Evolutionary conservation across 1,139 yeast genomes (phyloP), one percentile per base, ranked within the genome.

Genomic region (Protomyces macrosporus): DNA sequence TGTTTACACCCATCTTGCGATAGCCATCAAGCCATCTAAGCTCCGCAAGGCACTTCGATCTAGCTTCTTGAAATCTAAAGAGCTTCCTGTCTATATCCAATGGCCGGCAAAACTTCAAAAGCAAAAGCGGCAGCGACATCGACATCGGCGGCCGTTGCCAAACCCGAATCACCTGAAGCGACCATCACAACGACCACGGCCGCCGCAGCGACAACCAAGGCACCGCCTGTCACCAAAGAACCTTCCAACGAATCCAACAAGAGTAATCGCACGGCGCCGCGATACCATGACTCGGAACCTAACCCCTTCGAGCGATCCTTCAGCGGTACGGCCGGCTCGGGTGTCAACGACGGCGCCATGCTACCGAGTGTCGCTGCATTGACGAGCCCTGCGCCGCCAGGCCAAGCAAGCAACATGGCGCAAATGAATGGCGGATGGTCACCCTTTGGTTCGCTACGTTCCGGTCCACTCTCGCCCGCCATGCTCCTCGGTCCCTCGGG

Each of bases 221-320:
- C 48, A 4, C 48, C 48, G 23, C 5, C 48, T 30, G 48, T 42
- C 32, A 7, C 23, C 30, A 42, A 42, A 7, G 48, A 42, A 42
- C 32, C 48, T 4, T 42, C 48, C 4, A 42, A 14, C 9, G 48
- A 42, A 42, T 42, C 48, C 9, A 16, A 16, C 48, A 42, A 42
- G 32, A 42, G 48, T 9, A 42, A 16, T 9, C 23, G 32, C 10
- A 16, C 48, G 2, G 48, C 32, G 16, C 42, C 42, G 42, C 12
- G 42, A 14, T 16, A 58, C 45, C 62, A 58, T 50, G 62, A 58
- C 56, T 58, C 62, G 10, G 99, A 93, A 74, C 97, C 95, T 3
- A 93, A 93, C 72, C 98, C 98, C 1, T 93, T 93, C 72, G 98
- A 93, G 75, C 86, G 87, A 73, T 89, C 97, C 57, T 93, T 93